A percentile compares a stretch with the other conserved stretches of the same genome.
These are phyloP conservation scores for Penicillium sp. DNA, from an alignment of 2,329 filamentous ascomycete genomes.

Conservation along the genomic window DNA sequence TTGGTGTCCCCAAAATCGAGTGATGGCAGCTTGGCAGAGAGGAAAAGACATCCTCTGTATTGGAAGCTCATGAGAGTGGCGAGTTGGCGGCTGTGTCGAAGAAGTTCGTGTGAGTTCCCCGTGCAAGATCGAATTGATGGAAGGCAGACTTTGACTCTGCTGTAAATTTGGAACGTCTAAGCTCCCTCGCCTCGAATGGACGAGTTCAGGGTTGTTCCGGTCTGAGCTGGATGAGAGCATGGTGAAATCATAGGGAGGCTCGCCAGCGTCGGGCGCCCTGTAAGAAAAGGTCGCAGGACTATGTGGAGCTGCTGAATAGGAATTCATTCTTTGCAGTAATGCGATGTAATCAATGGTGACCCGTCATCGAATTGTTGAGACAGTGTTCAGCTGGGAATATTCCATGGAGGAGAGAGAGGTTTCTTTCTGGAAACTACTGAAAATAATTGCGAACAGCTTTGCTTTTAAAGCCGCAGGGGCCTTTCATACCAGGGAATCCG, in stretches of 20 bases:
- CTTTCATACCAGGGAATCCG: neutral
- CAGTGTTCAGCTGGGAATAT: neutral
- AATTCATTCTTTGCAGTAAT: neutral
- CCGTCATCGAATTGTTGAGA: neutral
- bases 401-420: neutral
- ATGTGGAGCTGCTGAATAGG: neutral
- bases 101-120: neutral
- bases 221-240: neutral
- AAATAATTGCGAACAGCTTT: neutral
- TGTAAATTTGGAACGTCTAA: neutral
- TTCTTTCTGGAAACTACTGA: neutral
- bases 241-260: neutral
- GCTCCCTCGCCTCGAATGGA: neutral
- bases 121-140: neutral
- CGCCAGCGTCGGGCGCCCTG: neutral
- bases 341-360: neutral
- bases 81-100: neutral
- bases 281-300: neutral
- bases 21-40: neutral
- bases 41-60: neutral
- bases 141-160: neutral
- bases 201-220: neutral
- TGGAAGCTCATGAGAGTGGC: neutral
- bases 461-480: neutral
- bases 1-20: neutral